A percentile compares a stretch with the other conserved stretches of the same genome.
phyloP scores from a whole-genome alignment of 257 asterid species.

The Solanum acaule region DNA sequence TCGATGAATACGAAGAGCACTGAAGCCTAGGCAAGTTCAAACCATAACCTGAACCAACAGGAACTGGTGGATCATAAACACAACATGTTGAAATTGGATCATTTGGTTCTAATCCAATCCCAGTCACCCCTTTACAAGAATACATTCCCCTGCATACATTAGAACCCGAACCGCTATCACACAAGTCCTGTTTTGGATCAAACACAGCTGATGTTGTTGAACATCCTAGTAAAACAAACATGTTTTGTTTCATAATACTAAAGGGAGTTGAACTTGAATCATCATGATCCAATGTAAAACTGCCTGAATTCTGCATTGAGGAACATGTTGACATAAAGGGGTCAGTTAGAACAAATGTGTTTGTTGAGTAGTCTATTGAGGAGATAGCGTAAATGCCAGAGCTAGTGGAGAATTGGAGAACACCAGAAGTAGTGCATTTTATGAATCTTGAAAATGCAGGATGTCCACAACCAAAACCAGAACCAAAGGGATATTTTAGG shows the following conservation, averaged over 20 bases:
- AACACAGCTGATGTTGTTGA: slow-evolving; percentile 56
- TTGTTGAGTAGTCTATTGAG: slow-evolving; percentile 44
- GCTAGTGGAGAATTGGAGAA: slow-evolving; percentile 34
- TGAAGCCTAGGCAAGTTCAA: slow-evolving; percentile 70
- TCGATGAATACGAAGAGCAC: slow-evolving; percentile 53
- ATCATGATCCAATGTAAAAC: slow-evolving; percentile 35
- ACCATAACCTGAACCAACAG: slow-evolving; percentile 29
- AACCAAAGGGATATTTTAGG: slow-evolving; percentile 54
- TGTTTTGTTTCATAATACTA: slow-evolving; percentile 22
- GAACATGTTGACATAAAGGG: slow-evolving; percentile 76
- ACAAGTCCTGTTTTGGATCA: slow-evolving; percentile 39
- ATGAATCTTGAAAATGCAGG: slow-evolving; percentile 44
- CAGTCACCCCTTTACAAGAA: slow-evolving; percentile 41
- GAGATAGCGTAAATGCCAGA: slow-evolving; percentile 33
- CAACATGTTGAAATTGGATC: slow-evolving; percentile 54
- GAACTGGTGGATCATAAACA: slow-evolving; percentile 34
- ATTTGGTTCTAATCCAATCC: slow-evolving; percentile 52
- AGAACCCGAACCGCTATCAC: slow-evolving; percentile 51
- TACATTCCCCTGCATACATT: slow-evolving; percentile 51
- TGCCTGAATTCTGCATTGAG: slow-evolving; percentile 64
- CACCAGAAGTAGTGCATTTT: slow-evolving; percentile 18
- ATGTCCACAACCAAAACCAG: slow-evolving; percentile 54
- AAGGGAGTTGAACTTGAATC: slow-evolving; percentile 23
- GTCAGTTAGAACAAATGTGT: slow-evolving; percentile 28
- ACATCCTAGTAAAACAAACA: slow-evolving; percentile 56